A percentile compares a stretch with the other conserved stretches of the same genome.
These are phyloP conservation scores for Annulohypoxylon truncatum DNA, from an alignment of 2,329 filamentous ascomycete species.

Conservation along the genomic window DNA sequence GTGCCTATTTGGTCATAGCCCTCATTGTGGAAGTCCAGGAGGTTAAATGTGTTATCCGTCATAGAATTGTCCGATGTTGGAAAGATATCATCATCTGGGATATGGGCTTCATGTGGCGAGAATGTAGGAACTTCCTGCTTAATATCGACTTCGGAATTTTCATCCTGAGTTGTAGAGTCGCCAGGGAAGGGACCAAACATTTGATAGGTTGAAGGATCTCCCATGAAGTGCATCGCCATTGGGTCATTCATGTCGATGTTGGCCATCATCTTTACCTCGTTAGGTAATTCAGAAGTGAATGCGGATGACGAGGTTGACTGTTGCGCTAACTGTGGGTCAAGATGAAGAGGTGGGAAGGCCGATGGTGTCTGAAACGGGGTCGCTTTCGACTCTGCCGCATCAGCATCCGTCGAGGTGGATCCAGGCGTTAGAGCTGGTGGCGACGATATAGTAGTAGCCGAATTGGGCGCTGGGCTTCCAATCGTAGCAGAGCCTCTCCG, in stretches of 20 bases:
- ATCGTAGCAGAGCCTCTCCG: constrained; percentile 32
- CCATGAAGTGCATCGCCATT: constrained; percentile 48
- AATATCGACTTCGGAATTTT: neutral
- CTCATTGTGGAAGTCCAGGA: constrained; percentile 27
- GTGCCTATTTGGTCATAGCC: constrained; percentile 40
- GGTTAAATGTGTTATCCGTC: constrained; percentile 19
- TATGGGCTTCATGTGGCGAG: neutral
- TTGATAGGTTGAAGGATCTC: constrained; percentile 36
- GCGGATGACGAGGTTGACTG: constrained; percentile 50
- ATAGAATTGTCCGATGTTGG: constrained; percentile 34
- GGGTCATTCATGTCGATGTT: constrained; percentile 50
- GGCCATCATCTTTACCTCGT: constrained; percentile 57
- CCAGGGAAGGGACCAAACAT: constrained; percentile 40
- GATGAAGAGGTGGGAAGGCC: constrained; percentile 39
- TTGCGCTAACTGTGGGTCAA: constrained; percentile 45
- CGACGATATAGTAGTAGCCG: constrained; percentile 39
- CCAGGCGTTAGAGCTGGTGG: constrained; percentile 47
- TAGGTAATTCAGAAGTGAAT: constrained; percentile 57
- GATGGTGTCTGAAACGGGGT: constrained; percentile 48
- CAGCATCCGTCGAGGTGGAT: constrained; percentile 41
- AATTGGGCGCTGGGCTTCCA: constrained; percentile 25
- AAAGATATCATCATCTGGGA: constrained; percentile 29
- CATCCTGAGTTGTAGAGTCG: constrained; percentile 8
- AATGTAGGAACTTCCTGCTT: neutral
- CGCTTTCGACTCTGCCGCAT: constrained; percentile 37